These are phyloP conservation scores for Candida taoyuanica DNA, from an alignment of 805 yeast species.

Conservation along the genomic window DNA sequence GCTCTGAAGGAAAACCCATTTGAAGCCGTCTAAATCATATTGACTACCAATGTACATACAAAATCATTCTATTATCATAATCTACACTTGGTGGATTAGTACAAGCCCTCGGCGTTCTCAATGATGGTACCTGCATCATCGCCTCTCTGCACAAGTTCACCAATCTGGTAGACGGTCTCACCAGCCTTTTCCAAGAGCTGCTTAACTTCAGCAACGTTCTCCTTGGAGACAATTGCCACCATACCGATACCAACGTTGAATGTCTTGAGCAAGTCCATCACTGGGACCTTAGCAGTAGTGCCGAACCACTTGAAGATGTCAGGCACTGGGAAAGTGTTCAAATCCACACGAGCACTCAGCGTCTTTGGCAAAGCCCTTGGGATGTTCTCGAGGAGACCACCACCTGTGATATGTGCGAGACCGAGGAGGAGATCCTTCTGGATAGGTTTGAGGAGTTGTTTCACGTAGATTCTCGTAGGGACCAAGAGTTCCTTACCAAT, in stretches of 20 bases:
- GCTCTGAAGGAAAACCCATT: constrained; percentile 37
- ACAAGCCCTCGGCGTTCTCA: constrained; percentile 27
- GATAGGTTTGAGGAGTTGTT: constrained; percentile 75
- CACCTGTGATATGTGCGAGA: constrained; percentile 96
- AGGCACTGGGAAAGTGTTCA: constrained; percentile 77
- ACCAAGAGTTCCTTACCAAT: constrained; percentile 82
- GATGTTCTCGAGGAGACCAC: constrained; percentile 93
- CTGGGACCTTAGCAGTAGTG: constrained; percentile 84
- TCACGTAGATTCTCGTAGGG: constrained; percentile 94
- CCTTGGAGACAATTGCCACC: constrained; percentile 77
- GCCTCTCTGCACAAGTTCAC: constrained; percentile 47
- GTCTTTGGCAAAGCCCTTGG: constrained; percentile 88
- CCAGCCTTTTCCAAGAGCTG: constrained; percentile 55
- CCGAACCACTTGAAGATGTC: constrained; percentile 94
- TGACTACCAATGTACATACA: constrained; percentile 1
- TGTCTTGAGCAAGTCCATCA: constrained; percentile 79
- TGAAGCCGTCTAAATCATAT: constrained; percentile 21
- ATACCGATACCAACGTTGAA: constrained; percentile 96
- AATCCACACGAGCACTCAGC: constrained; percentile 78
- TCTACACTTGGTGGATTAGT: constrained; percentile 2
- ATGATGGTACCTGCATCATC: constrained; percentile 51
- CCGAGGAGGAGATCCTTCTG: constrained; percentile 70
- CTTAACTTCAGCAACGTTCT: constrained; percentile 55
- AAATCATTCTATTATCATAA: constrained; percentile 1
- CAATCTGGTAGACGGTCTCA: constrained; percentile 72